Evolutionary conservation across 305 asterid species (phyloP).

Genomic region (Fraxinus baroniana): DNA sequence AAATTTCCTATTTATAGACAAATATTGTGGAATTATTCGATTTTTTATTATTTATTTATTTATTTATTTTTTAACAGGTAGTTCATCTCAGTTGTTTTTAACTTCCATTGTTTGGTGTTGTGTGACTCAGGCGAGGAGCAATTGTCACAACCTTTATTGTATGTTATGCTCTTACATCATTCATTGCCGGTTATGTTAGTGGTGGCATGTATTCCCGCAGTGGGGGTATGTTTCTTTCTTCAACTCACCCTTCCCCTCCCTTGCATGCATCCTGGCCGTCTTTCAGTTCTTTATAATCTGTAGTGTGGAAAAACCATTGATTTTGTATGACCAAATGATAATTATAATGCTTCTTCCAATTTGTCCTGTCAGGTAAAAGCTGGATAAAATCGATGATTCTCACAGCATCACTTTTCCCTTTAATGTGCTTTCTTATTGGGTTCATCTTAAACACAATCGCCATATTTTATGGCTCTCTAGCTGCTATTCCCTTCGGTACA

Average conservation of each 20-base stretch:
- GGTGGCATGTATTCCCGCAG: slow-evolving; percentile 75
- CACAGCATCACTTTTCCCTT: slow-evolving; percentile 69
- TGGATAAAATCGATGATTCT: slow-evolving; percentile 73
- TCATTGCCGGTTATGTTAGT: slow-evolving; percentile 74
- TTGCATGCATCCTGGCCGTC: neutral
- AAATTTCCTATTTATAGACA: neutral
- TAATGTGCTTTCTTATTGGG: slow-evolving; percentile 63
- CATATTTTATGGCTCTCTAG: slow-evolving; percentile 59
- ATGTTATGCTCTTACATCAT: slow-evolving; percentile 73
- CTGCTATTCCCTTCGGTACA: slow-evolving; percentile 65
- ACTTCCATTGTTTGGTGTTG: slow-evolving; percentile 23
- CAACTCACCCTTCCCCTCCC: slow-evolving; percentile 12
- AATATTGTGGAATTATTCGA: neutral
- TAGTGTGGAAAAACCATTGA: neutral
- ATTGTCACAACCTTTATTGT: slow-evolving; percentile 65
- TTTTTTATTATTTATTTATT: no score
- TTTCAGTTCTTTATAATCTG: neutral
- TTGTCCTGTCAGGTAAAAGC: slow-evolving; percentile 46
- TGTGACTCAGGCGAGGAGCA: slow-evolving; percentile 72
- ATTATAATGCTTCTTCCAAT: slow-evolving; percentile 17
- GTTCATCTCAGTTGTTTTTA: slow-evolving; percentile 15
- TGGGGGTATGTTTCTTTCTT: slow-evolving; percentile 54
- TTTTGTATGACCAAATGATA: neutral
- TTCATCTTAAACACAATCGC: slow-evolving; percentile 57
- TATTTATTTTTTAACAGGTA: neutral